Percentiles rank a stretch among this genome's conserved stretches.
Evolutionary conservation across 2,329 filamentous ascomycete genomes (phyloP).

Genomic region (Orbilia brochopaga): DNA sequence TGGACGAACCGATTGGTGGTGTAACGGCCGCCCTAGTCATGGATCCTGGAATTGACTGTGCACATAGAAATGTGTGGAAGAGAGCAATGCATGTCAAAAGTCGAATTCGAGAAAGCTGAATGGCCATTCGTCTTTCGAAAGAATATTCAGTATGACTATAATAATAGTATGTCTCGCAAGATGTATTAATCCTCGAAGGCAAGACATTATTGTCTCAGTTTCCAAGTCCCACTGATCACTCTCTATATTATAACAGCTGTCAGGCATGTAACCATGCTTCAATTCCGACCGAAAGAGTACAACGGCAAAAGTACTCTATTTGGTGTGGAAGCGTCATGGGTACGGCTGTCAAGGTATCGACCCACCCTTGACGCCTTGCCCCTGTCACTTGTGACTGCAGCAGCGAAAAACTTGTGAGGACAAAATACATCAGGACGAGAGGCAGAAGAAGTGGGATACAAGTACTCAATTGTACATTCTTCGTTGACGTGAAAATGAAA

Average conservation of each 20-base stretch:
- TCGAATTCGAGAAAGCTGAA: neutral
- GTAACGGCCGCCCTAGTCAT: too few species aligned
- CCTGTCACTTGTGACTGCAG: neutral
- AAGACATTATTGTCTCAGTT: constrained; percentile 4
- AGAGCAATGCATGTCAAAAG: too few species aligned
- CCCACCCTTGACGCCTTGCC: neutral
- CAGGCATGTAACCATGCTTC: neutral
- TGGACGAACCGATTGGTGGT: too few species aligned
- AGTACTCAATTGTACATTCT: too few species aligned
- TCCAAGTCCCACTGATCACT: neutral
- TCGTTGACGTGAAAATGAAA: too few species aligned
- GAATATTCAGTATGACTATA: neutral
- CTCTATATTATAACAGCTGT: neutral
- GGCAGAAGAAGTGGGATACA: neutral
- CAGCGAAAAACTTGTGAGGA: neutral
- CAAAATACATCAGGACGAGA: neutral
- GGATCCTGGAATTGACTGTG: too few species aligned
- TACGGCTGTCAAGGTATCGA: neutral
- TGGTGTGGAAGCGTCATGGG: neutral
- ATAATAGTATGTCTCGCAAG: neutral
- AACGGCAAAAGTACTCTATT: neutral
- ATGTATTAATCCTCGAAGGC: neutral
- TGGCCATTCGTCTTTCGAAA: neutral
- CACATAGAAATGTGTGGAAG: too few species aligned
- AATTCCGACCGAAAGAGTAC: neutral